Percentiles rank a stretch among this genome's conserved stretches.
Evolutionary conservation across 345 rosid genomes (phyloP).

Genomic region (Physaria fendleri): DNA sequence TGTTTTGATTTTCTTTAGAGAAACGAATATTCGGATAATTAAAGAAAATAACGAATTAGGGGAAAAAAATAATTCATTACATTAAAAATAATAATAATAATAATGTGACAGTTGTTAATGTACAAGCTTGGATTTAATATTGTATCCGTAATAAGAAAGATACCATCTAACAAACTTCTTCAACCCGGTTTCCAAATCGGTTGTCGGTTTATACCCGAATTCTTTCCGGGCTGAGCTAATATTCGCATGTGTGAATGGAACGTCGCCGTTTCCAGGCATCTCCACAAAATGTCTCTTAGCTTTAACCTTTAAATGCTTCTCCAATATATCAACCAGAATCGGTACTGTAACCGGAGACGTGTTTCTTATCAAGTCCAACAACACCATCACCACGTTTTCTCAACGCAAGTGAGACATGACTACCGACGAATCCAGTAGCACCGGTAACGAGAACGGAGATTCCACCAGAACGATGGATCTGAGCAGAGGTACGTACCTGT

Average conservation of each 20-base stretch:
- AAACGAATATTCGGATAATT: too few species aligned
- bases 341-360: conserved; percentile 85
- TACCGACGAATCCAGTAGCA: conserved; percentile 74
- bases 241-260: conserved; percentile 77
- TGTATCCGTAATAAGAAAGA: conserved; percentile 69
- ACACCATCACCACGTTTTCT: conserved; percentile 77
- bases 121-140: conserved; percentile 42
- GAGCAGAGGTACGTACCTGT: conserved; percentile 56
- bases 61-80: conserved; percentile 6
- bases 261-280: conserved; percentile 95
- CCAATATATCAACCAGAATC: conserved; percentile 55
- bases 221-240: conserved; percentile 55
- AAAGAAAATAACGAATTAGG: too few species aligned
- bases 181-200: conserved; percentile 83
- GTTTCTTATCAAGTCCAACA: conserved; percentile 72
- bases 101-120: conserved; percentile 28
- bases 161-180: conserved; percentile 79
- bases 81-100: background rate
- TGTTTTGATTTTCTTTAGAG: too few species aligned
- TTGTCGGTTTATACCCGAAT: conserved; percentile 73
- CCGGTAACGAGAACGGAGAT: conserved; percentile 76
- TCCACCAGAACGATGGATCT: conserved; percentile 59
- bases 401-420: conserved; percentile 58
- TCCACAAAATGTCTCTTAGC: conserved; percentile 54
- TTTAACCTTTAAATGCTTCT: conserved; percentile 55